Evolutionary conservation across 495 filamentous ascomycete genomes (phyloP), one percentile per base, ranked within the genome.

Genomic region (Neurospora sp.): DNA sequence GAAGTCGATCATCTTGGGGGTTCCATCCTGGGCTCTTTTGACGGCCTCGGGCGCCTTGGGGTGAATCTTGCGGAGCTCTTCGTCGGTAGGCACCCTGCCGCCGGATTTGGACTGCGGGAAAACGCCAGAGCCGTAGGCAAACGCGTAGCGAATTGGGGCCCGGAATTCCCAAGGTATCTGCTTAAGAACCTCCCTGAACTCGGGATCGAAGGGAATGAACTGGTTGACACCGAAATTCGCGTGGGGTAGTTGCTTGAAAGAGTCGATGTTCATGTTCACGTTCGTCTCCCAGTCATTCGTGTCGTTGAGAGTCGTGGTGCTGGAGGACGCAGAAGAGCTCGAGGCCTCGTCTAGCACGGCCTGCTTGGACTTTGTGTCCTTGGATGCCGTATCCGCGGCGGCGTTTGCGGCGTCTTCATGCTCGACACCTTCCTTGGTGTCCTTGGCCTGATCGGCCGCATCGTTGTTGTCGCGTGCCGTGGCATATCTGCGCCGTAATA

Each of bases 1-100:
- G 77, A 98, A 96, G 81, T 99, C 96, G 75, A 99, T 97, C 92
- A 98, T 96, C 81, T 98, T 98, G 9, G 91, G 92, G 2, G 89
- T 90, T 45, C 92, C 92, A 77, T 92, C 89, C 79, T 98, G 94
- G 74, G 92, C 91, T 42, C 91, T 91, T 69, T 89, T 83, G 41
- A 97, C 91, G 12, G 93, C 93, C 35, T 87, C 81, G 22, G 92
- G 93, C 3, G 93, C 88, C 70, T 93, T 89, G 3, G 93, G 90
- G 76, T 97, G 94, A 37, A 91, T 85, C 22, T 84, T 84, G 41
- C 84, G 84, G n/a, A 87, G 83, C 74, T 87, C 85, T 35, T 80
- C 88, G 22, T 88, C 82, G 3, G 84, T 79, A 4, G 86, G 82
- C 18, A 82, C 80, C 69, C 80, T 85, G 45, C 86, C 81, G 73